Evolutionary conservation across 371 early-diverging fungal genomes (phyloP), one percentile per base, ranked within the genome.

Genomic region (Mucor sp.): DNA sequence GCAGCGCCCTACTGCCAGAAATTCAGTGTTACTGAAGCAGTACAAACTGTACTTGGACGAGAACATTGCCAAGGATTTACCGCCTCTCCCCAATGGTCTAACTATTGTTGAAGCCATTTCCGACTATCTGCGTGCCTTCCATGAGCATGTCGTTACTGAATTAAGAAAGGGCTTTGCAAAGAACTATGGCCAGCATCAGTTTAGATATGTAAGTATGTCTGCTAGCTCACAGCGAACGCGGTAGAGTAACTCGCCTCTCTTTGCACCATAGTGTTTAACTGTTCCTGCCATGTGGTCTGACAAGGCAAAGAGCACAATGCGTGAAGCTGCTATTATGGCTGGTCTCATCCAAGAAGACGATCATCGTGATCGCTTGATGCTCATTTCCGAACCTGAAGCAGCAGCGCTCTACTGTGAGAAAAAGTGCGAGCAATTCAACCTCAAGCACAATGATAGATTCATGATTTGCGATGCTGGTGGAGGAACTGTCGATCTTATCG

Each of bases 381-480:
- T 84, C 7, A 82, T 82, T 62, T 76, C 77, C 33, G 85, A 84
- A 50, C 85, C 85, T 25, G 84, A 84, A 68, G 84, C 84, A 8
- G 84, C 84, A 21, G 84, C 84, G 2, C 60, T 84, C 33, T 84
- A 84, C 63, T 84, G 85, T 65, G 79, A 84, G 66, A 80, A 82
- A 69, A 84, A 79, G 39, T 81, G 81, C 37, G 83, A 83, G 33
- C 81, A 78, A 48, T 83, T 83, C 60, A 70, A 74, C 28, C 63
- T 83, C n/a, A 73, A 70, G n/a, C 78, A 81, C 43, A 75, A 75
- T 9, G 78, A 83, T 23, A 72, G 77, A 28, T 85, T 83, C 56
- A 80, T 84, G 80, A 84, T 85, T 68, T 80, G 83, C 55, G 84
- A 85, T 71, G 83, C 83, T 41, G 86, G 86, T 37, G 77, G 79